These are phyloP conservation scores for Vararia minispora DNA, from an alignment of 768 basidiomycete genomes.

Conservation along the genomic window DNA sequence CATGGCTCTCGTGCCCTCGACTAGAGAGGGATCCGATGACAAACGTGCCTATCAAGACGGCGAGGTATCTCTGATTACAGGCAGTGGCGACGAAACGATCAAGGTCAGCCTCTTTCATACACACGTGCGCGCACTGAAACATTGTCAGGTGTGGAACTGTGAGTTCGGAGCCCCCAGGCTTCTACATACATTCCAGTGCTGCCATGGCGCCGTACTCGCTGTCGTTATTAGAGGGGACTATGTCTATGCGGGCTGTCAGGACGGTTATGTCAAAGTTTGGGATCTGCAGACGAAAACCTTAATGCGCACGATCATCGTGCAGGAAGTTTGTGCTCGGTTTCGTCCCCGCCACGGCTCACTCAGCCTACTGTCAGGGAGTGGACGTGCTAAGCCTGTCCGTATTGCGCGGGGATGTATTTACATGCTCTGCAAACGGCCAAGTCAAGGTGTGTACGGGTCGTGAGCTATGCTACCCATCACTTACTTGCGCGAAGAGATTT, in stretches of 20 bases:
- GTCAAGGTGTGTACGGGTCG: constrained; percentile 41
- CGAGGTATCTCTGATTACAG: constrained; percentile 54
- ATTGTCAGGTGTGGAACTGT: constrained; percentile 56
- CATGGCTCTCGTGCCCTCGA: constrained; percentile 41
- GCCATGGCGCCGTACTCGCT: constrained; percentile 74
- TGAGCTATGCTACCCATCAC: neutral
- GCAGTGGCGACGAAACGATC: constrained; percentile 85
- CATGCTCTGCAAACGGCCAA: constrained; percentile 41
- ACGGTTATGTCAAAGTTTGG: constrained; percentile 84
- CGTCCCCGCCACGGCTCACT: neutral
- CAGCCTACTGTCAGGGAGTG: constrained; percentile 34
- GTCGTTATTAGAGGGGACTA: constrained; percentile 67
- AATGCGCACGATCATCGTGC: constrained; percentile 77
- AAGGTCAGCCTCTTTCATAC: constrained; percentile 38
- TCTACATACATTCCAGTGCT: constrained; percentile 58
- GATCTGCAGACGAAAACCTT: constrained; percentile 85
- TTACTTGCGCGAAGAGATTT: constrained; percentile 43
- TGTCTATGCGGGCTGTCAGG: constrained; percentile 89
- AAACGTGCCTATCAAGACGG: constrained; percentile 14
- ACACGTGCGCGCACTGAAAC: neutral
- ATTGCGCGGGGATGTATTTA: constrained; percentile 42
- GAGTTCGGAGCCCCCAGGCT: constrained; percentile 32
- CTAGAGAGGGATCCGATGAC: constrained; percentile 27
- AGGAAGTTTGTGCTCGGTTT: constrained; percentile 41
- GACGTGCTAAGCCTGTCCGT: constrained; percentile 79